These are phyloP conservation scores for Lachnum nothofagi DNA, from an alignment of 2,329 filamentous ascomycete genomes.

Conservation along the genomic window DNA sequence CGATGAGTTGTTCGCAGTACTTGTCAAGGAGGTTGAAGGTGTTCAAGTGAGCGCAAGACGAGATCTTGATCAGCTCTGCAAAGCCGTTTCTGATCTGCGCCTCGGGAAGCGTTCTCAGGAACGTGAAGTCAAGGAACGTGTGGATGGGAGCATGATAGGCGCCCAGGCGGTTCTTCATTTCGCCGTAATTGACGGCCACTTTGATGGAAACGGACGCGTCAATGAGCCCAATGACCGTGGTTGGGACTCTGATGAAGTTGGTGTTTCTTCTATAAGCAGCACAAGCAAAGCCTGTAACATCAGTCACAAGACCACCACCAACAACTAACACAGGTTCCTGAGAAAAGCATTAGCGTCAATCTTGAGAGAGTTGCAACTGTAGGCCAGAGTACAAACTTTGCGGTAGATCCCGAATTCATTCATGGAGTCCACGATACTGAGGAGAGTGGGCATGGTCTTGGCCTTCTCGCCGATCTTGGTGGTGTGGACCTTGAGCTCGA, in stretches of 20 bases:
- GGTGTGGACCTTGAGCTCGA: slow-evolving; percentile 62
- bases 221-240: slow-evolving; percentile 69
- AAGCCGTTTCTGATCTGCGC: slow-evolving; percentile 70
- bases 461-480: slow-evolving; percentile 72
- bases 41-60: slow-evolving; percentile 59
- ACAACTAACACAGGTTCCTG: slow-evolving; percentile 62
- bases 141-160: slow-evolving; percentile 68
- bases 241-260: slow-evolving; percentile 69
- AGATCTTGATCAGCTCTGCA: slow-evolving; percentile 72
- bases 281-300: slow-evolving; percentile 69
- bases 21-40: slow-evolving; percentile 65
- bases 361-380: background rate
- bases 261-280: slow-evolving; percentile 67
- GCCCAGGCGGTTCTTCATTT: slow-evolving; percentile 70
- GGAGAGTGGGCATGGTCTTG: slow-evolving; percentile 65
- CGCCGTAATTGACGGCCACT: slow-evolving; percentile 72
- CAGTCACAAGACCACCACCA: slow-evolving; percentile 65
- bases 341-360: slow-evolving; percentile 6
- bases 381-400: slow-evolving; percentile 40
- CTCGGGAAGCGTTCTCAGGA: slow-evolving; percentile 61
- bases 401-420: slow-evolving; percentile 66
- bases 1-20: slow-evolving; percentile 64
- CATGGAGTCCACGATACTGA: slow-evolving; percentile 69
- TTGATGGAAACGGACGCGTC: slow-evolving; percentile 73
- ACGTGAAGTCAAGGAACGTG: slow-evolving; percentile 69